phyloP scores from a whole-genome alignment of 2,329 filamentous ascomycete species.

The Neurospora crassa region DNA sequence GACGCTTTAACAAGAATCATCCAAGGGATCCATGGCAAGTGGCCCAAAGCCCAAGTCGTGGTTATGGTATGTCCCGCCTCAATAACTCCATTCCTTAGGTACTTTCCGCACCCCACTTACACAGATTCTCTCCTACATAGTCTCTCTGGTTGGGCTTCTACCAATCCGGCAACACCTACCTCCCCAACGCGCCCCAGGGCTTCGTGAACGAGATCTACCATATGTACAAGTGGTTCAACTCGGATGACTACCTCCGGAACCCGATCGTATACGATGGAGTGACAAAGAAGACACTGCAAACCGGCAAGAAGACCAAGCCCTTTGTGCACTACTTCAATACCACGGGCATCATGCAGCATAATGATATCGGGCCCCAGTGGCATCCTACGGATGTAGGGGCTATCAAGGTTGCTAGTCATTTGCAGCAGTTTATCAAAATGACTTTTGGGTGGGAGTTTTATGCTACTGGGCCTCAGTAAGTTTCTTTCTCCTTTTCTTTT shows the following conservation, averaged over 20 bases:
- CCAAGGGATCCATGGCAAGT: constrained; percentile 35
- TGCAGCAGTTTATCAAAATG: constrained; percentile 47
- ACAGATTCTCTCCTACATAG: constrained; percentile 18
- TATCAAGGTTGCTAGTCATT: constrained; percentile 50
- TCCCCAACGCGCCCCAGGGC: constrained; percentile 28
- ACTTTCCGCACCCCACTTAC: neutral
- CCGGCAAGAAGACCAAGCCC: constrained; percentile 24
- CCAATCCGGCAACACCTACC: constrained; percentile 39
- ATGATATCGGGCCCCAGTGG: constrained; percentile 48
- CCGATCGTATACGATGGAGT: constrained; percentile 30
- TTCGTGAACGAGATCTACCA: constrained; percentile 40
- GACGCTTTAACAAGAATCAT: constrained; percentile 35
- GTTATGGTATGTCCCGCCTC: constrained; percentile 26
- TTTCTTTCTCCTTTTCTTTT: constrained; percentile 24
- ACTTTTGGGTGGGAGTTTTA: constrained; percentile 47
- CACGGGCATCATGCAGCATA: constrained; percentile 50
- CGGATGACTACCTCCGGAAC: constrained; percentile 29
- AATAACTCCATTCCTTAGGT: constrained; percentile 6
- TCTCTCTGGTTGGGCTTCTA: constrained; percentile 46
- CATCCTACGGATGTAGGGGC: constrained; percentile 54
- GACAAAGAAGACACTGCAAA: constrained; percentile 26
- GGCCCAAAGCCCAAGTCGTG: constrained; percentile 34
- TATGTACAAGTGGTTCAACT: constrained; percentile 44
- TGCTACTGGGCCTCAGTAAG: constrained; percentile 43
- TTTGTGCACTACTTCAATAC: constrained; percentile 56